Evolutionary conservation across 1,284 basidiomycete species (phyloP), one percentile per base, ranked within the genome.

Genomic region (Malassezia nana): DNA sequence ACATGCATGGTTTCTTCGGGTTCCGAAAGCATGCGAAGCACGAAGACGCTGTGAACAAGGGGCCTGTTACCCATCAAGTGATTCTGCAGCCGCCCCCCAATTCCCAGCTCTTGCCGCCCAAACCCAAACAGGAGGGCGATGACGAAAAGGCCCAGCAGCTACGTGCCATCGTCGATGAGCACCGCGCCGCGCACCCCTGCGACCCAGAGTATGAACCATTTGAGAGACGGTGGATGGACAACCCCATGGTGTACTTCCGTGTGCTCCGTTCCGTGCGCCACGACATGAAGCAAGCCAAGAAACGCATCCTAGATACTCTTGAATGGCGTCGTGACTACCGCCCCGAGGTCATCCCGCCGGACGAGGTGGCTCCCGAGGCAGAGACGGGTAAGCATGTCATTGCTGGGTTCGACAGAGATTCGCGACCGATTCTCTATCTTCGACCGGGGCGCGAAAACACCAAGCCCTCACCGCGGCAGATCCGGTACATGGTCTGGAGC

Each of bases 401-500:
- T 28, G 52, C 52, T n/a, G 71, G 69, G 24, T 74, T 69, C 45
- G 71, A 74, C 48, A 53, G 55, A 20, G 52, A 66, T 1, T 59
- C 66, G 18, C 50, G 71, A 7, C 68, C 69, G 6, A 41, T 72
- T 33, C 57, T 74, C 45, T 71, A 72, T 46, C 65, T 74, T 22
- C 54, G 64, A 3, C 69, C 71, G 1, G 64, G 68, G 4, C 47
- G 64, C 13, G 71, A 74, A 40, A 74, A 74, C 47, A 74, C 71
- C 33, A 56, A 54, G 20, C 58, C 65, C 4, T 58, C 54, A 44
- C 58, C 60, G 25, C 54, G 59, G 8, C 71, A 74, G 47, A 62
- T 74, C 33, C 50, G 64, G 6, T 70, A 65, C 58, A 58, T 74
- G 40, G 68, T 74, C 9, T 74, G 57, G 52, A 64, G 59, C 9